phyloP scores from a whole-genome alignment of 139 green algal genomes.

The Micractinium sp. region DNA sequence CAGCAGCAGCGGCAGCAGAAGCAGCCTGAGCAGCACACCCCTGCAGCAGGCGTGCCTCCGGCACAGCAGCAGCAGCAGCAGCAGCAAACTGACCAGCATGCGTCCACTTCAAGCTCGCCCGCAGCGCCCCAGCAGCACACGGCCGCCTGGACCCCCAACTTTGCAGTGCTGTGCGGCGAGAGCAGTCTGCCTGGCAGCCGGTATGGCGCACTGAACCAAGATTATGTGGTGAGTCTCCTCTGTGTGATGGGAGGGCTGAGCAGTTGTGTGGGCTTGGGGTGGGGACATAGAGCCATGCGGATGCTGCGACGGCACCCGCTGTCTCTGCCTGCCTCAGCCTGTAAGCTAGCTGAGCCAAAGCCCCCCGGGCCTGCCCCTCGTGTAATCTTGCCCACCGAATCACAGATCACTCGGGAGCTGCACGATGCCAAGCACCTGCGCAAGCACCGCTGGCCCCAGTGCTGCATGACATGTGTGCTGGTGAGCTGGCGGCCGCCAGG shows the following conservation, averaged over 20 bases:
- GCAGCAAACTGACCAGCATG: neutral
- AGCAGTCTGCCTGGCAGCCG: conserved; percentile 35
- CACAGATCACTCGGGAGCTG: conserved; percentile 16
- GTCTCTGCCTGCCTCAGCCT: no score
- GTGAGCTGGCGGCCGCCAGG: neutral
- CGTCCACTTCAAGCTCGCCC: no score
- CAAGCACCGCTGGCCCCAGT: neutral
- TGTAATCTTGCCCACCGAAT: no score
- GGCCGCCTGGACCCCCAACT: neutral
- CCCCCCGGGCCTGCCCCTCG: no score
- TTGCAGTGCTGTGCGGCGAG: neutral
- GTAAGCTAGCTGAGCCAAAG: no score
- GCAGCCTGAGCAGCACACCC: no score
- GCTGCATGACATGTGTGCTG: conserved; percentile 24
- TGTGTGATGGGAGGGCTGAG: no score
- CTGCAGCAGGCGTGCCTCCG: no score
- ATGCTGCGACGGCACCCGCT: no score
- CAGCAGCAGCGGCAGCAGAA: no score
- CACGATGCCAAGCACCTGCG: neutral
- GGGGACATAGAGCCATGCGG: no score
- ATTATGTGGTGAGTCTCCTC: conserved; percentile 35
- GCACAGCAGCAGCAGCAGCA: neutral
- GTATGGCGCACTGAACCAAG: conserved; percentile 65
- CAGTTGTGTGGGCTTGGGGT: no score
- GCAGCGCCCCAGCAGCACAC: neutral